A percentile compares a stretch with the other conserved stretches of the same genome.
phyloP scores from a whole-genome alignment of 1,284 basidiomycete species.

The Blastosporella zonata region DNA sequence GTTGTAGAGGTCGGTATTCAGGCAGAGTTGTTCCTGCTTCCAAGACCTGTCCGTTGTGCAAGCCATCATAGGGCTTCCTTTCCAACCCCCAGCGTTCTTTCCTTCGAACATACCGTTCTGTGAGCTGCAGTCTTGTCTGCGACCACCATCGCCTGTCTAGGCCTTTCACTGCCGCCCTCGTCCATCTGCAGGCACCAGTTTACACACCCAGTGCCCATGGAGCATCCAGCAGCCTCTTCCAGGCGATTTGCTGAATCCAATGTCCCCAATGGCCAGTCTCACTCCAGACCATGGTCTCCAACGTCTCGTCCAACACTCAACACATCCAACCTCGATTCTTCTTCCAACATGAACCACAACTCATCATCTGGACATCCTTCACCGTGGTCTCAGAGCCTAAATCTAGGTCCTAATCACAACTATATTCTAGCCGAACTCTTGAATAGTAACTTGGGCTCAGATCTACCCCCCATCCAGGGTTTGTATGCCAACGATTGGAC shows the following conservation, averaged over 20 bases:
- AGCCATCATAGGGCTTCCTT: slow-evolving; percentile 5
- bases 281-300: slow-evolving; percentile 36
- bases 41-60: slow-evolving; percentile 17
- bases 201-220: slow-evolving; percentile 17
- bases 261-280: slow-evolving; percentile 14
- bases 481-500: slow-evolving; percentile 24
- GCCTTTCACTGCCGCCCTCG: background rate
- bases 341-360: slow-evolving; percentile 35
- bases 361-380: slow-evolving; percentile 38
- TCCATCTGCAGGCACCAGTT: slow-evolving; percentile 6
- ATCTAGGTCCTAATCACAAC: slow-evolving; percentile 18
- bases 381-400: slow-evolving; percentile 37
- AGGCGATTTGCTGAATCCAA: slow-evolving; percentile 18
- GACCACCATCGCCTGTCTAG: background rate
- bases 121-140: background rate
- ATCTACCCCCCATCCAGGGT: slow-evolving; percentile 12
- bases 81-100: slow-evolving; percentile 1
- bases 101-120: background rate
- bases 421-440: slow-evolving; percentile 18
- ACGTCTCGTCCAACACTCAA: slow-evolving; percentile 38
- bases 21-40: slow-evolving; percentile 13
- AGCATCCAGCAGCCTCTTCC: slow-evolving; percentile 18
- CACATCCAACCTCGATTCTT: slow-evolving; percentile 32
- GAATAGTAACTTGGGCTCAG: slow-evolving; percentile 14
- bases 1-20: slow-evolving; percentile 18